Base-by-base conservation (phyloP, 495 filamentous ascomycete genomes). In the Talaromyces nanjingensis region DNA sequence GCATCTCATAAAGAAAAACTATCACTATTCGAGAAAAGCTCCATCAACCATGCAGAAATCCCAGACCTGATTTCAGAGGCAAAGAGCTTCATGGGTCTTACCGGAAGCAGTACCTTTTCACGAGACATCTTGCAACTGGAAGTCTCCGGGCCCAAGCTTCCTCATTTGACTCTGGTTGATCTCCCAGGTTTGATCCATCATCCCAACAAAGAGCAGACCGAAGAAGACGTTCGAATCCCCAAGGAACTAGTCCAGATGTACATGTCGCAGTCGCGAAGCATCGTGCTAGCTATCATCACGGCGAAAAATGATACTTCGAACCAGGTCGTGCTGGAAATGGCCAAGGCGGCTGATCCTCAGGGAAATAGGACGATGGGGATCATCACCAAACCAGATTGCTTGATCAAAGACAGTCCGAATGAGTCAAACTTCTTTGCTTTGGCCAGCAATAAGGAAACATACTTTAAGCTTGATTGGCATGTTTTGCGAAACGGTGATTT, bases 381-480 rank as follows among this genome's bases (percentile, higher is more conserved):
- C 63, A 83, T 88, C 67, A 86, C 84, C 0, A 86, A 86, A 64
- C 82, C 83, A 14, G 77, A 80, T 42, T 69, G 11, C 37, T 59
- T 14, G n/a, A 65, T 16, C 75, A 74, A 0, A 73, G 76, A 4
- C 66, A 73, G 24, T n/a, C 62, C 62, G 2, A 47, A 58, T 14
- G 83, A 91, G 62, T 63, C 62, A 0, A 67, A 68, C 6, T 91
- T 81, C 65, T 62, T 90, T 1, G 68, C 79, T 0, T 73, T 89
- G 0, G 79, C 86, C 0, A 69, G 73, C 29, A 92, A 92, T 64
- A 74, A 83, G 31, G 82, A 91, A 59, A 73, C 87, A 16, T 71
- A 67, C 20, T 83, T 92, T 56, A 74, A 80, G 24, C 80, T 91
- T 3, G 89, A 87, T 4, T 91, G 87, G 87, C 86, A 91, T 71